Percentiles rank a stretch among this genome's conserved stretches.
Evolutionary conservation across 2,329 filamentous ascomycete species (phyloP).

Genomic region (Ceratocystis cubensis): DNA sequence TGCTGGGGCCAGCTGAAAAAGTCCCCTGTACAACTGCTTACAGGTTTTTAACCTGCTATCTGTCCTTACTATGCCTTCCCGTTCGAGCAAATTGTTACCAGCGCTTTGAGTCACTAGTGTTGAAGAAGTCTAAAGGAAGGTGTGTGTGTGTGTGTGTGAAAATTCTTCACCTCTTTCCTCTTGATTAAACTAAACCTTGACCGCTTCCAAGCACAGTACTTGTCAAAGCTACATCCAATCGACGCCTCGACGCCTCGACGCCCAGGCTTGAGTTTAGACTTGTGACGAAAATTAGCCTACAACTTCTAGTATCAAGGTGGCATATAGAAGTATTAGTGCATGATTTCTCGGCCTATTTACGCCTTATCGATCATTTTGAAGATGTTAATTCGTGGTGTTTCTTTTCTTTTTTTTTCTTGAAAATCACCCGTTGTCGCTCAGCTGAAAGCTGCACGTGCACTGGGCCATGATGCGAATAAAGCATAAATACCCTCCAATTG

Average conservation of each 20-base stretch:
- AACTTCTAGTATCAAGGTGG: no score
- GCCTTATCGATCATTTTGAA: background rate
- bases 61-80: background rate
- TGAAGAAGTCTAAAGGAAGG: constrained; percentile 5
- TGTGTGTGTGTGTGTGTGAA: background rate
- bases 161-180: constrained; percentile 8
- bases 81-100: background rate
- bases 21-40: background rate
- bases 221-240: no score
- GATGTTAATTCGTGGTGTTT: background rate
- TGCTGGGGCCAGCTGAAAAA: background rate
- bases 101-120: constrained; percentile 2
- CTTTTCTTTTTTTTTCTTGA: background rate
- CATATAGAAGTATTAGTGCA: no score
- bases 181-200: background rate
- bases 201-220: background rate
- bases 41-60: background rate
- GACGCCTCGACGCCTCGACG: no score
- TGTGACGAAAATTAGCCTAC: no score
- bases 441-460: constrained; percentile 6
- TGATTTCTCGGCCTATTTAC: background rate
- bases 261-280: no score
- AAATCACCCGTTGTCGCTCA: background rate
- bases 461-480: background rate
- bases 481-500: background rate